Evolutionary conservation across 2,329 filamentous ascomycete species (phyloP).

Genomic region (Cercospora sp.): DNA sequence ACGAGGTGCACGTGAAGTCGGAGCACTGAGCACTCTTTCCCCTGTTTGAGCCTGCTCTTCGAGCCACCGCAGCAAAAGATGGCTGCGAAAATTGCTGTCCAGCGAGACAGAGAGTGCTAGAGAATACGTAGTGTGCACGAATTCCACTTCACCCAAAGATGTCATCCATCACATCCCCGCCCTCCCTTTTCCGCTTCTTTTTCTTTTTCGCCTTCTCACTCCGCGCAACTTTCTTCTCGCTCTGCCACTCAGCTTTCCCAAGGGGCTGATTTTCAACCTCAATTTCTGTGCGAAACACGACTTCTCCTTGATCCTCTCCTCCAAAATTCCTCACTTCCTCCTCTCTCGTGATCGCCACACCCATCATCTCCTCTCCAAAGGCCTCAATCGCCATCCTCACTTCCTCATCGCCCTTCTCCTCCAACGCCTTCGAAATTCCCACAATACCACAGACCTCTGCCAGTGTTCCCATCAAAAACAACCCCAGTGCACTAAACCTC

Average conservation of each 20-base stretch:
- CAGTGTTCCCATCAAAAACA: slow-evolving; percentile 47
- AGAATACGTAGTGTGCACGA: not conserved
- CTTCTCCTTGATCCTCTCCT: slow-evolving; percentile 38
- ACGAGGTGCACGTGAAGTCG: not conserved
- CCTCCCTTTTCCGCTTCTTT: slow-evolving; percentile 60
- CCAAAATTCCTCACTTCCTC: slow-evolving; percentile 28
- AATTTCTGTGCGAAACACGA: not conserved
- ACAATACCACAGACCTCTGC: slow-evolving; percentile 44
- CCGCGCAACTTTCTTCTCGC: not conserved
- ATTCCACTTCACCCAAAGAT: slow-evolving; percentile 55
- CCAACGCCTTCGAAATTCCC: slow-evolving; percentile 45
- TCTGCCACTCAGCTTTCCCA: not conserved
- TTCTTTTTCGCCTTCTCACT: slow-evolving; percentile 36
- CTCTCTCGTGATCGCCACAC: slow-evolving; percentile 31
- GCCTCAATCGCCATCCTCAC: slow-evolving; percentile 45
- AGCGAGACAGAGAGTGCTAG: not conserved
- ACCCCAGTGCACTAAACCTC: slow-evolving; percentile 48
- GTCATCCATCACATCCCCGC: slow-evolving; percentile 68
- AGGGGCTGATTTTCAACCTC: not conserved
- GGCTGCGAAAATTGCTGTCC: not conserved
- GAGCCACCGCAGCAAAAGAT: not conserved
- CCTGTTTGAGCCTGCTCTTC: not conserved
- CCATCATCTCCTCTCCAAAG: slow-evolving; percentile 45
- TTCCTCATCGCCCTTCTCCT: slow-evolving; percentile 46
- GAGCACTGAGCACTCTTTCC: not conserved